Evolutionary conservation across 108 stramenopile genomes (phyloP), one percentile per base, ranked within the genome.

Genomic region (Skeletonema grethae): DNA sequence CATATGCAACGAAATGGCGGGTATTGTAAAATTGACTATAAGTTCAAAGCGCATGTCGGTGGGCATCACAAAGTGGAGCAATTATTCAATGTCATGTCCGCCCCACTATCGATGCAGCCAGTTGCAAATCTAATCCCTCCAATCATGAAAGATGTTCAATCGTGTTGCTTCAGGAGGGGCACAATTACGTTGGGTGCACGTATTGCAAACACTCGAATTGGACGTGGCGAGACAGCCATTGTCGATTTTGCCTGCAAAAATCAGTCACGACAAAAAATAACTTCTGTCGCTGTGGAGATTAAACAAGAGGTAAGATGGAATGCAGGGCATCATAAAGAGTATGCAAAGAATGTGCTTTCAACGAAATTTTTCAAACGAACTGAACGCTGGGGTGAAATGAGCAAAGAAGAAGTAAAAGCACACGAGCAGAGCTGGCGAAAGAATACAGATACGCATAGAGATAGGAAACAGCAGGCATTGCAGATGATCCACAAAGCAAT

Each of bases 161-260:
- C 12, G 11, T 50, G 35, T 1, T 65, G 65, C 18, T 30, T 65
- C 45, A 29, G 12, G 11, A 45, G 6, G 25, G 82, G 82, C 6
- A 25, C 31, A 39, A 56, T 84, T 2, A 71, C 60, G 9, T 41
- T 80, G 41, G 83, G 70, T 0, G 79, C 75, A 5, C 68, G 60
- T 11, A 64, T 79, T 1, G 46, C 53, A 11, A 69, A 84, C 69
- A 67, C 79, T 25, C 45, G 75, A 41, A 39, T 84, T 4, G 53
- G 62, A 6, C 35, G 64, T 10, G 83, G 83, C 0, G 50, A 71
- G 34, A 57, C 50, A 15, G 36, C 76, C 8, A 43, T 75, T n/a
- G 34, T 73, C 31, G 63, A 63, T 24, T 60, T 84, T 60, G 73
- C 83, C 7, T 84, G 79, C 36, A 62, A 75, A 20, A 84, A 84